Evolutionary conservation across 768 basidiomycete species (phyloP).

Genomic region (Obba rivulosa): DNA sequence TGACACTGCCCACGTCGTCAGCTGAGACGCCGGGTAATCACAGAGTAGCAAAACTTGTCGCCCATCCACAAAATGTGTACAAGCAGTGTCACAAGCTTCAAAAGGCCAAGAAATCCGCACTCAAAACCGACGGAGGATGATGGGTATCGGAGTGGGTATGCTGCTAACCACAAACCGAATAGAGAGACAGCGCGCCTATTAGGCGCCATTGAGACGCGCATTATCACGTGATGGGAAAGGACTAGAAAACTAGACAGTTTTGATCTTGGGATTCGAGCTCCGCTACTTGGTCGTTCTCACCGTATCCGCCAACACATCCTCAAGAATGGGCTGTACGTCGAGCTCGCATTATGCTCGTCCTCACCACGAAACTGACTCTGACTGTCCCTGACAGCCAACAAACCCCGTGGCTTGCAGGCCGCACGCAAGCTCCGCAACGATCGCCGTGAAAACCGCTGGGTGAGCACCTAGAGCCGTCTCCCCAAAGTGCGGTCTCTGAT

Average conservation of each 20-base stretch:
- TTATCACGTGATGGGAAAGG: constrained; percentile 17
- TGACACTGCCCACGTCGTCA: too few relatives aligned
- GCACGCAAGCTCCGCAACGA: constrained; percentile 95
- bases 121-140: too few relatives aligned
- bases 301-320: constrained; percentile 47
- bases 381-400: constrained; percentile 65
- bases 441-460: constrained; percentile 97
- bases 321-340: constrained; percentile 81
- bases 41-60: too few relatives aligned
- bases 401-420: constrained; percentile 98
- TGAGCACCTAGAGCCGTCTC: constrained; percentile 32
- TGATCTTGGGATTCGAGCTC: constrained; percentile 16
- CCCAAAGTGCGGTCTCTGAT: not conserved
- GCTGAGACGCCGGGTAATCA: too few relatives aligned
- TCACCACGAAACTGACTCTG: constrained; percentile 8
- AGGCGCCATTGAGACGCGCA: not conserved
- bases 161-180: too few relatives aligned
- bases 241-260: constrained; percentile 39
- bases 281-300: constrained; percentile 19
- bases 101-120: too few relatives aligned
- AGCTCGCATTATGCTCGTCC: constrained; percentile 5
- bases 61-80: too few relatives aligned
- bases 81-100: too few relatives aligned
- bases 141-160: too few relatives aligned
- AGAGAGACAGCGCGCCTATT: too few relatives aligned